A percentile compares a stretch with the other conserved stretches of the same genome.
These are phyloP conservation scores for Sclerotinia minor DNA, from an alignment of 2,329 filamentous ascomycete genomes.

Conservation along the genomic window DNA sequence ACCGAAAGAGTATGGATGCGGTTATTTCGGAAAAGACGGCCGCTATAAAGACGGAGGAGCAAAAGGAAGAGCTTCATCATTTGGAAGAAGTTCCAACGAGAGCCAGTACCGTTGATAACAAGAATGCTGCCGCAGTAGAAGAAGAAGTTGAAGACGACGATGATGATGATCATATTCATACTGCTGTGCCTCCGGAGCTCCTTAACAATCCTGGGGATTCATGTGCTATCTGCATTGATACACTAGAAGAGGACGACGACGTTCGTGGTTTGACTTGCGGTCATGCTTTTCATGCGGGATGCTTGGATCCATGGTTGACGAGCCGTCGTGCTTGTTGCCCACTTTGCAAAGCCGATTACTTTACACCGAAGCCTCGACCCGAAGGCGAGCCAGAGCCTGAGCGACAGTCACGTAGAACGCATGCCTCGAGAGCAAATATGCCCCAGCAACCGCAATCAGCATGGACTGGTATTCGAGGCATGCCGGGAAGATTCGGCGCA, in stretches of 20 bases:
- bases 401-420: constrained; percentile 33
- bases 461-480: constrained; percentile 38
- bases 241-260: constrained; percentile 91
- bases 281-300: constrained; percentile 96
- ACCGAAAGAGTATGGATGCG: constrained; percentile 31
- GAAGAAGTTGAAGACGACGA: constrained; percentile 67
- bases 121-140: constrained; percentile 42
- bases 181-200: constrained; percentile 77
- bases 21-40: constrained; percentile 31
- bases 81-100: constrained; percentile 38
- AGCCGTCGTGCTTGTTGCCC: constrained; percentile 93
- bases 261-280: constrained; percentile 91
- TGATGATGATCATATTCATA: constrained; percentile 75
- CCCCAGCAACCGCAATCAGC: constrained; percentile 35
- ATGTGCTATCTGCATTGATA: constrained; percentile 95
- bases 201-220: constrained; percentile 82
- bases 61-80: constrained; percentile 34
- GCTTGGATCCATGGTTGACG: constrained; percentile 95
- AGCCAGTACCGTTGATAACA: constrained; percentile 43
- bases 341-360: constrained; percentile 97
- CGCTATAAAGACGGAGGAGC: constrained; percentile 25
- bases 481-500: constrained; percentile 33
- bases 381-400: constrained; percentile 40
- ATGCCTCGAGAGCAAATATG: constrained; percentile 32
- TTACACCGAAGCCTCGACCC: constrained; percentile 84